phyloP scores from a whole-genome alignment of 371 early-diverging fungal genomes.

The Saksenaea vasiformis region DNA sequence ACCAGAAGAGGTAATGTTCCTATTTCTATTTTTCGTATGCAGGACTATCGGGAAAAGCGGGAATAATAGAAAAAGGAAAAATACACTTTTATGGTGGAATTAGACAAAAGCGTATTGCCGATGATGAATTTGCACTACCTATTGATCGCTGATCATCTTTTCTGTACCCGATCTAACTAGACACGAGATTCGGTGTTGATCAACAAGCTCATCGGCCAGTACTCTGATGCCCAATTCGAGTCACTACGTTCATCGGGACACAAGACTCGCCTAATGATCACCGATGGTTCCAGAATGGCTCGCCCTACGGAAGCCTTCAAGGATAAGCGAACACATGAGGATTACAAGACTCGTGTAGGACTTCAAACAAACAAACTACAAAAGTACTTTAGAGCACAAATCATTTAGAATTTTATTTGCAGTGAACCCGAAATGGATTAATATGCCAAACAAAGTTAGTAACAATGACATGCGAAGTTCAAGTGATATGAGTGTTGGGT shows the following conservation, averaged over 20 bases:
- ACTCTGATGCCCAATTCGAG: conserved; percentile 42
- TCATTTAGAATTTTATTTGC: conserved; percentile 46
- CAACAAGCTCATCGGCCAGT: conserved; percentile 54
- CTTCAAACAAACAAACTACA: conserved; percentile 84
- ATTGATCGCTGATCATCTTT: background rate
- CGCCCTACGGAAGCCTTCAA: conserved; percentile 48
- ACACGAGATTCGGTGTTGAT: conserved; percentile 50
- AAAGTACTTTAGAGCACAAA: conserved; percentile 83
- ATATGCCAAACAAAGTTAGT: conserved; percentile 1
- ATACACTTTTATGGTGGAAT: background rate
- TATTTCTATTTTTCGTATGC: background rate
- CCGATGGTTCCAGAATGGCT: conserved; percentile 33
- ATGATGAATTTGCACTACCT: background rate
- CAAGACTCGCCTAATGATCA: conserved; percentile 29
- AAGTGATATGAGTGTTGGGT: background rate
- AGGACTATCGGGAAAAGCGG: background rate
- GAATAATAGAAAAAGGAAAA: background rate
- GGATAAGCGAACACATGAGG: conserved; percentile 61
- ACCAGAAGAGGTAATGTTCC: conserved; percentile 52
- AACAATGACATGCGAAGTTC: background rate
- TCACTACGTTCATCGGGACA: conserved; percentile 30
- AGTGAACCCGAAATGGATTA: background rate
- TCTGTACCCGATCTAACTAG: conserved; percentile 15
- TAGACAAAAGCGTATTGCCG: background rate
- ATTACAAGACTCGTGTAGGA: conserved; percentile 77